Base-by-base conservation (phyloP, 2,329 filamentous ascomycete species). In the Colletotrichum sojae region DNA sequence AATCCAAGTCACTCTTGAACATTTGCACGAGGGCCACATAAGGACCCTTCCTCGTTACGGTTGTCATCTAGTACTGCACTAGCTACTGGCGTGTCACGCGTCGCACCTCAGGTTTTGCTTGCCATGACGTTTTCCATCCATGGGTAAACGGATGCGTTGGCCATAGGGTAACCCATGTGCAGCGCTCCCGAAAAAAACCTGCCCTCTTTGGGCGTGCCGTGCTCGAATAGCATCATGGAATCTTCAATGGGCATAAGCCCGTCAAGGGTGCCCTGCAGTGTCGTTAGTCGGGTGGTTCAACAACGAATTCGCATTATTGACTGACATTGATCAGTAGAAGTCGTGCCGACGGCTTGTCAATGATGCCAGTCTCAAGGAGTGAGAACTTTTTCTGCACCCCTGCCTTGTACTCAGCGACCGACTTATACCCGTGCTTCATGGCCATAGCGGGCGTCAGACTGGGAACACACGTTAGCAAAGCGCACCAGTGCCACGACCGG, bases 191-290 rank as follows among this genome's bases (percentile, higher is more conserved):
- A 80, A 70, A 91, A 90, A 78, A 92, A 90, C 56, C 75, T 83
- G 12, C 84, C 88, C 78, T 92, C 90, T 80, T 92, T 92, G 13
- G 89, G 88, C 39, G 82, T 84, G 2, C 90, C 90, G 72, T 91
- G 85, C 76, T 91, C 88, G 72, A 91, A 87, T 62, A 92, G 79
- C 59, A 92, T 79, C 80, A 90, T 86, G 15, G 84, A 90, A 74
- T 92, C 90, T 74, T 92, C 90, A 66, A 92, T 90, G 0, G 90
- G 90, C 83, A 91, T 91, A 52, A 92, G 78, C 0, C 89, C 90
- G 72, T 92, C 90, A 62, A 85, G 81, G 4, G 85, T 88, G 9
- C 90, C 90, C 84, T 90, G 71, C 1, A 43, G 31, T 16, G 9
- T 13, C 6, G 20, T 46, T 43, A 63, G 49, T 55, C 36, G n/a